These are phyloP conservation scores for Aureobasidium pullulans DNA, from an alignment of 2,329 filamentous ascomycete genomes.

Conservation along the genomic window DNA sequence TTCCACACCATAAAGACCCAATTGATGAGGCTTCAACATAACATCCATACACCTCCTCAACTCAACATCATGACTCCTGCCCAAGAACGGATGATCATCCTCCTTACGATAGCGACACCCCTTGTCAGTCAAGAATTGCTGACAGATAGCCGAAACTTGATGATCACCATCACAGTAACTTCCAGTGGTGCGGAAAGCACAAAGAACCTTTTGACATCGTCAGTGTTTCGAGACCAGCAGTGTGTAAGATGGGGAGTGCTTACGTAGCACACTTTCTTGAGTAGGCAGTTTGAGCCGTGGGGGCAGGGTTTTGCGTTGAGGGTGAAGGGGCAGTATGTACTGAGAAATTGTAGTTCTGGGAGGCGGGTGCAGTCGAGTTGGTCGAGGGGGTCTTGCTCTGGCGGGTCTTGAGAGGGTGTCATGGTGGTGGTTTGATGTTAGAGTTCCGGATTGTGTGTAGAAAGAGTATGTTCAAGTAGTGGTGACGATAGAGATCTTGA, in stretches of 20 bases:
- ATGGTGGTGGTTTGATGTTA: background rate
- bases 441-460: background rate
- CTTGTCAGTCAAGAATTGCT: constrained; percentile 1
- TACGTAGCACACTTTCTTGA: background rate
- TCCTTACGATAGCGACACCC: background rate
- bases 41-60: background rate
- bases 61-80: constrained; percentile 1
- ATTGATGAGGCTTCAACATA: background rate
- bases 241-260: background rate
- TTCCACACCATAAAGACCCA: background rate
- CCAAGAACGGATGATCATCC: background rate
- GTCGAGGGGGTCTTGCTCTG: background rate
- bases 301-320: background rate
- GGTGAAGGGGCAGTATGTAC: background rate
- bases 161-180: background rate
- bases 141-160: background rate
- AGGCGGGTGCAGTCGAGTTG: background rate
- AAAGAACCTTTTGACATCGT: background rate
- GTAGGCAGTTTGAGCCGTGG: background rate
- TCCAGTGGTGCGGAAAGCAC: background rate
- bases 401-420: background rate
- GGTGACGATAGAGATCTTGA: too few species aligned
- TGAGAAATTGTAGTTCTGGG: background rate
- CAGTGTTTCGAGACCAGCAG: background rate
- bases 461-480: too few species aligned